phyloP scores from a whole-genome alignment of 73 alveolate genomes.

The Urostyla sp. region DNA sequence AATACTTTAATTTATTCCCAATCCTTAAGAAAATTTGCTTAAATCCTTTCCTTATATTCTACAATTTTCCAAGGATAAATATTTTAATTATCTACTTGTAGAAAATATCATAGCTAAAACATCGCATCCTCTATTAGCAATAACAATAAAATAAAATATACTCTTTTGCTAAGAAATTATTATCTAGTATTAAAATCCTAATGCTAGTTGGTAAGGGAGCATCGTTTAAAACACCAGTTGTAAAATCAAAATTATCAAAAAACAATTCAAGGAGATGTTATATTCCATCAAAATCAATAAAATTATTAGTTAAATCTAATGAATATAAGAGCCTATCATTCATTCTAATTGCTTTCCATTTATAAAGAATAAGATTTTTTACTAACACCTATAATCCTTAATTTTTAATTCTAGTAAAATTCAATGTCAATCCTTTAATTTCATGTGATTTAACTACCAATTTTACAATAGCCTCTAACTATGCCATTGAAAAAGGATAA shows the following conservation, averaged over 20 bases:
- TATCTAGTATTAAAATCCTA: constrained; percentile 39
- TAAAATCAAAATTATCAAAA: constrained; percentile 24
- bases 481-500: constrained; percentile 35
- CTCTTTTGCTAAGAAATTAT: constrained; percentile 46
- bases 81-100: constrained; percentile 21
- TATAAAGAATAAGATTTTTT: neutral
- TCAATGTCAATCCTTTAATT: constrained; percentile 20
- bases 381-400: constrained; percentile 19
- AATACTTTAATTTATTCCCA: constrained; percentile 2
- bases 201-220: constrained; percentile 56
- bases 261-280: constrained; percentile 11
- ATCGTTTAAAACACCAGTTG: constrained; percentile 14
- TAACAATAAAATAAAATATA: neutral
- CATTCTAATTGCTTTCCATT: constrained; percentile 46
- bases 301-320: constrained; percentile 54
- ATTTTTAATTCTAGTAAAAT: constrained; percentile 48
- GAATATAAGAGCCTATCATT: constrained; percentile 34
- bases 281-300: constrained; percentile 50
- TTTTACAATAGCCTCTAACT: constrained; percentile 13
- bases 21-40: constrained; percentile 21
- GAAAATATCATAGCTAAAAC: constrained; percentile 27
- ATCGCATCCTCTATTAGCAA: constrained; percentile 50
- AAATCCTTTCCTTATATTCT: constrained; percentile 58
- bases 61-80: constrained; percentile 36
- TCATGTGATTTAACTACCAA: neutral